A percentile compares a stretch with the other conserved stretches of the same genome.
Conservation (phyloP, 1,139 yeast species). For the Hyphopichia pseudoburtonii region DNA sequence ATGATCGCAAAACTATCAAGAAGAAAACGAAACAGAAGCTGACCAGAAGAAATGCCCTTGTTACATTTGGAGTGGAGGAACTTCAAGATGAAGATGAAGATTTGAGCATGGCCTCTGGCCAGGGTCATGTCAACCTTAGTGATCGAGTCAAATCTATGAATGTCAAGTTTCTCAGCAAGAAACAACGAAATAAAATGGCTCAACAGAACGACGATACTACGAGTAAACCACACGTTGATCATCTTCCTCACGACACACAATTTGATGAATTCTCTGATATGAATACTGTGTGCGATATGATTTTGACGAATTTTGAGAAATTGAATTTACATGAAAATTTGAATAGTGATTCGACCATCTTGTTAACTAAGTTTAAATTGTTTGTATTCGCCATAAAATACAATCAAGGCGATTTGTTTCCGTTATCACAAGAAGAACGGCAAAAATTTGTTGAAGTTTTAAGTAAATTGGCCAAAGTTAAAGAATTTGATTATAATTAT, state of each 20-base stretch:
- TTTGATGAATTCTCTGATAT: background rate
- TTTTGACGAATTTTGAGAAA: conserved; percentile 4
- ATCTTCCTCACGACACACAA: background rate
- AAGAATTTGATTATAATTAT: conserved; percentile 7
- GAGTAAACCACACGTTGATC: background rate
- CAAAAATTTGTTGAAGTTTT: conserved; percentile 4
- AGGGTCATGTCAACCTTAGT: background rate
- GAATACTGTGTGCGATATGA: conserved; percentile 1
- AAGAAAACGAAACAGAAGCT: conserved; percentile 1
- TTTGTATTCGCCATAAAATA: conserved; percentile 9
- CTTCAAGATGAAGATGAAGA: background rate
- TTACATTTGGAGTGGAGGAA: background rate
- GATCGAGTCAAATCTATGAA: conserved; percentile 1
- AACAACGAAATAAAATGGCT: background rate
- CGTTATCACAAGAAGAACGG: background rate
- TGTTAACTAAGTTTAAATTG: conserved; percentile 7
- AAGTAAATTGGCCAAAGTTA: conserved; percentile 5
- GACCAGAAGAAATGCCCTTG: background rate
- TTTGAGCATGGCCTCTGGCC: too few species aligned
- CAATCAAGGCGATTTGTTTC: conserved; percentile 7
- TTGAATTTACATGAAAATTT: conserved; percentile 5
- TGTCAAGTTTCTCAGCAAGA: conserved; percentile 1
- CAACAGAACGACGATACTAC: background rate
- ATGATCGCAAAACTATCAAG: conserved; percentile 9
- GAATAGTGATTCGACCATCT: background rate